Evolutionary conservation across 306 rosid species (phyloP).

Genomic region (Aeschynomene evenia): DNA sequence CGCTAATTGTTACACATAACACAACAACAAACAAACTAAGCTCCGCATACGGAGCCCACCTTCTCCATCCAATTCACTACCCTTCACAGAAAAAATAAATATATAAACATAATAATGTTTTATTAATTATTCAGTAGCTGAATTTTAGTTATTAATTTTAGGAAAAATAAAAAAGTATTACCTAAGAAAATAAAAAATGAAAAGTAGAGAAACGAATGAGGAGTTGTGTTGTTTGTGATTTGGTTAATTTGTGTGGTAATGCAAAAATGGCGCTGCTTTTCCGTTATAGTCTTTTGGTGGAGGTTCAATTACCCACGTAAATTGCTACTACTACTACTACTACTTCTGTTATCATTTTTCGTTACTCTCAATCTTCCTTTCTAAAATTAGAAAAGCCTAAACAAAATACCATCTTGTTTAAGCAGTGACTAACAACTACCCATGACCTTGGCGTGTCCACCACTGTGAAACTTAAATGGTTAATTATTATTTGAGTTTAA

Average conservation of each 20-base stretch:
- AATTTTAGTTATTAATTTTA: background rate
- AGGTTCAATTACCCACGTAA: background rate
- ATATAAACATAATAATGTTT: background rate
- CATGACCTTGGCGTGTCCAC: background rate
- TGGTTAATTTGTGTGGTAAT: constrained; percentile 22
- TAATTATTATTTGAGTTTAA: no score
- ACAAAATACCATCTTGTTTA: background rate
- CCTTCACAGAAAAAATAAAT: background rate
- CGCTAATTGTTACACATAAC: background rate
- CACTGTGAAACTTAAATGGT: no score
- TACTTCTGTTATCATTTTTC: no score
- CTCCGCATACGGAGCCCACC: constrained; percentile 24
- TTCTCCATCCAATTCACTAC: constrained; percentile 5
- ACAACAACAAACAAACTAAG: background rate
- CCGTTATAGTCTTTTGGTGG: constrained; percentile 16
- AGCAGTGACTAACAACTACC: background rate
- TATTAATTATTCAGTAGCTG: background rate
- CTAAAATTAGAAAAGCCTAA: background rate
- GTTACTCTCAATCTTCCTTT: no score
- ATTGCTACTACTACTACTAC: background rate
- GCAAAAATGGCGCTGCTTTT: constrained; percentile 17
- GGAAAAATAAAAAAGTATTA: no score
- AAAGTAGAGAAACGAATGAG: background rate
- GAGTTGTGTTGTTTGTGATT: background rate
- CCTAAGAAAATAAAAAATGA: background rate